Evolutionary conservation across 306 rosid genomes (phyloP).

Genomic region (Quercus cerris): DNA sequence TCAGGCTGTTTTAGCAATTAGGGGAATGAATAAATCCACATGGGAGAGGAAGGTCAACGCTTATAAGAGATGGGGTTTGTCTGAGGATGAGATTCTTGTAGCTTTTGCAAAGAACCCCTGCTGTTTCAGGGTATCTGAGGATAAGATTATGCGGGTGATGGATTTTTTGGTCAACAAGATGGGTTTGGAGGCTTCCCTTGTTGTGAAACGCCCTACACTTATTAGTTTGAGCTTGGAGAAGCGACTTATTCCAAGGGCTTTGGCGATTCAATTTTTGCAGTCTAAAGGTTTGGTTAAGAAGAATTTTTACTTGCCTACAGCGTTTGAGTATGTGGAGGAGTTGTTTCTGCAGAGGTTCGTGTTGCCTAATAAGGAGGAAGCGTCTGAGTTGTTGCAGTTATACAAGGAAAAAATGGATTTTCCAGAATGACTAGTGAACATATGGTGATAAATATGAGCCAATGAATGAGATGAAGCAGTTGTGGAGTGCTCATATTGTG

Average conservation of each 20-base stretch:
- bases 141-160: constrained; percentile 39
- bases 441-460: neutral
- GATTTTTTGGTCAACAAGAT: constrained; percentile 33
- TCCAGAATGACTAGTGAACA: neutral
- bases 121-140: constrained; percentile 28
- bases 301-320: neutral
- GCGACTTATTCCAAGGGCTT: constrained; percentile 15
- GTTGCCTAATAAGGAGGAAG: constrained; percentile 9
- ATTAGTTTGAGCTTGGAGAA: constrained; percentile 24
- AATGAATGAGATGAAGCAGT: neutral
- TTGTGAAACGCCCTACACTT: constrained; percentile 10
- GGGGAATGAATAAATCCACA: constrained; percentile 9
- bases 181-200: constrained; percentile 19
- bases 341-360: constrained; percentile 18
- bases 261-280: neutral
- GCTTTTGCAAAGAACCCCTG: constrained; percentile 43
- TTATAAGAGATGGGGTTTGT: constrained; percentile 61
- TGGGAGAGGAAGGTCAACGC: constrained; percentile 40
- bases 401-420: constrained; percentile 20
- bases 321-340: neutral
- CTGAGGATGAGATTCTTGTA: constrained; percentile 25
- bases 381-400: constrained; percentile 26
- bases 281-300: constrained; percentile 24
- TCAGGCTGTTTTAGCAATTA: constrained; percentile 24
- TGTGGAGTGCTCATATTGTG: neutral